Percentiles rank a stretch among this genome's conserved stretches.
phyloP scores from a whole-genome alignment of 768 basidiomycete genomes.

The Lentinula boryana region DNA sequence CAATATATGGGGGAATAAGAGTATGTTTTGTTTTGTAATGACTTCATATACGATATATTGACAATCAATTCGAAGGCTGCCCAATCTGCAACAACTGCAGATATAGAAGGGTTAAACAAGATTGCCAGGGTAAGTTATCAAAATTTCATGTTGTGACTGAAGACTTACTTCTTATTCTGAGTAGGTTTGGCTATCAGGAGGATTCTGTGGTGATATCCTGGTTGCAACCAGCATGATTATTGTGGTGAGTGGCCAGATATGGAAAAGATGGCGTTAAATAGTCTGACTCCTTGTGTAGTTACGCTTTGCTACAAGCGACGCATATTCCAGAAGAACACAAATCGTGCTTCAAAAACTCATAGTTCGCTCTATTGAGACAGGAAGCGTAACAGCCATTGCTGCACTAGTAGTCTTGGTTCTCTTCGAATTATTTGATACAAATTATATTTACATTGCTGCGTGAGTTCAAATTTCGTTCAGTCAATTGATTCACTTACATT shows the following conservation, averaged over 20 bases:
- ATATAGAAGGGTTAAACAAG: slow-evolving; percentile 2
- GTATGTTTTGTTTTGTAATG: background rate
- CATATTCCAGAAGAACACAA: slow-evolving; percentile 9
- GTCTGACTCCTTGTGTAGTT: slow-evolving; percentile 3
- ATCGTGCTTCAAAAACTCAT: slow-evolving; percentile 12
- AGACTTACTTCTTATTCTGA: too few relatives aligned
- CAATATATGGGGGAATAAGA: slow-evolving; percentile 2
- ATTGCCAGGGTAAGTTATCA: slow-evolving; percentile 1
- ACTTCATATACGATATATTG: too few relatives aligned
- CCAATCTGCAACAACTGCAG: background rate
- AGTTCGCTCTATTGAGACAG: slow-evolving; percentile 12
- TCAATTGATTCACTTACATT: background rate
- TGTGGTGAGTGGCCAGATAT: slow-evolving; percentile 12
- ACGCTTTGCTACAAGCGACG: slow-evolving; percentile 2
- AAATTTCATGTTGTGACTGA: background rate
- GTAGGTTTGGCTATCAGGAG: slow-evolving; percentile 19
- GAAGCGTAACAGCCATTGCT: slow-evolving; percentile 14
- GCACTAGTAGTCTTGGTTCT: slow-evolving; percentile 13
- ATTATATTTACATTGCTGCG: background rate
- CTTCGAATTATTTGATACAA: slow-evolving; percentile 1
- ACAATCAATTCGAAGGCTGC: background rate
- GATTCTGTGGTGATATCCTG: slow-evolving; percentile 19
- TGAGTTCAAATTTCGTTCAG: background rate
- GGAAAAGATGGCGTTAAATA: background rate
- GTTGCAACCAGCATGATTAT: slow-evolving; percentile 20